A percentile compares a stretch with the other conserved stretches of the same genome.
Conservation (phyloP, 2,329 filamentous ascomycete genomes). For the Curvularia sp. region DNA sequence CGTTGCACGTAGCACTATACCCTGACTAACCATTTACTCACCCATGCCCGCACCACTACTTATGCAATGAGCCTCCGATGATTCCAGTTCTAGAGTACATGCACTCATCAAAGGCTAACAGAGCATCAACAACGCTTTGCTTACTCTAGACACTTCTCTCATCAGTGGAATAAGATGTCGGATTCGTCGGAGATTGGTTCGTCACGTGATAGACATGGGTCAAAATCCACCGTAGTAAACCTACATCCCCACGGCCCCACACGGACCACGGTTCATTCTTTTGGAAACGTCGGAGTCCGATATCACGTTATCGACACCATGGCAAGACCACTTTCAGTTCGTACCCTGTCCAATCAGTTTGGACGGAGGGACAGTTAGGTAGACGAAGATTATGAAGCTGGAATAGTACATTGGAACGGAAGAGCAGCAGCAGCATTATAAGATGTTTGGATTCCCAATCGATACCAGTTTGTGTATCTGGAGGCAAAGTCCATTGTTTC, state of each 20-base stretch:
- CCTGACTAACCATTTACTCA: no score
- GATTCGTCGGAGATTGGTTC: no score
- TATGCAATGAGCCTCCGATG: no score
- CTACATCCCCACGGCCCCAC: neutral
- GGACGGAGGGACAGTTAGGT: neutral
- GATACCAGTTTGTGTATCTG: neutral
- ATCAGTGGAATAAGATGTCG: no score
- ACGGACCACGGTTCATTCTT: conserved; percentile 6
- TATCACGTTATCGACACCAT: conserved; percentile 1
- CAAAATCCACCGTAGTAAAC: conserved; percentile 8
- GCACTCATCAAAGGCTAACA: no score
- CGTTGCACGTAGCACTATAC: no score
- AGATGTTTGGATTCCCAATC: neutral
- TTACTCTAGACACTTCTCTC: no score
- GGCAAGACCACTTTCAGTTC: neutral
- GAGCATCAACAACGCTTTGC: no score
- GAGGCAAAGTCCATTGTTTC: neutral
- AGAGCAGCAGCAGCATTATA: conserved; percentile 4
- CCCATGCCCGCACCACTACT: no score
- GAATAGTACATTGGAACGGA: neutral
- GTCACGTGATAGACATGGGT: neutral
- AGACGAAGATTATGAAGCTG: neutral
- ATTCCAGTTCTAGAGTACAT: no score
- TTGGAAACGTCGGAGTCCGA: conserved; percentile 7
- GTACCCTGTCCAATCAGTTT: neutral